Percentiles rank a stretch among this genome's conserved stretches.
Evolutionary conservation across 768 basidiomycete genomes (phyloP).

Genomic region (Lyophyllum shimeji): DNA sequence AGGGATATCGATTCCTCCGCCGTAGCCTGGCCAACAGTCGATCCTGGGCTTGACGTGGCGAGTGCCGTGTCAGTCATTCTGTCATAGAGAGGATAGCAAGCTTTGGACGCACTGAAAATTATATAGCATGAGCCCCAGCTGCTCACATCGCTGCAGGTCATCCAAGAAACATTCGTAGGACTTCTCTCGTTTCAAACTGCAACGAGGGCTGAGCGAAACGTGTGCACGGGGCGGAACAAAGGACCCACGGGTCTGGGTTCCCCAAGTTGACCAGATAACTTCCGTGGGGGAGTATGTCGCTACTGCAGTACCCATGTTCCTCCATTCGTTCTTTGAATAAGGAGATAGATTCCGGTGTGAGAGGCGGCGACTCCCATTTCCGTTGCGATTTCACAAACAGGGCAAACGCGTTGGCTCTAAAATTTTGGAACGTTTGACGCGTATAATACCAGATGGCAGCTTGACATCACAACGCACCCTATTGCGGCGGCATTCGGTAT

Average conservation of each 20-base stretch:
- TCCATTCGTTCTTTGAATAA: constrained; percentile 62
- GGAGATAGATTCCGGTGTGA: constrained; percentile 50
- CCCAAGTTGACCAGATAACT: constrained; percentile 86
- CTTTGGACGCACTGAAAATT: constrained; percentile 76
- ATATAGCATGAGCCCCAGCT: constrained; percentile 69
- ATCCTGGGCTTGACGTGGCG: constrained; percentile 62
- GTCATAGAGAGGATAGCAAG: background rate
- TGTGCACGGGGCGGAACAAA: background rate
- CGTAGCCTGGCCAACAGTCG: constrained; percentile 71
- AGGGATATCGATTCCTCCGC: constrained; percentile 57
- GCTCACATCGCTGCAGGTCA: constrained; percentile 76
- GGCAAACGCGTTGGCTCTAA: constrained; percentile 79
- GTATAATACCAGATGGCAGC: background rate
- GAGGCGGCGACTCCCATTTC: constrained; percentile 70
- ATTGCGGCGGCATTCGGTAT: constrained; percentile 68
- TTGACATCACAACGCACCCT: constrained; percentile 41
- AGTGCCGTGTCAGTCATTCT: background rate
- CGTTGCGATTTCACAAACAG: constrained; percentile 84
- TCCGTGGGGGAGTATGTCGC: constrained; percentile 78
- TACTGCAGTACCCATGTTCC: constrained; percentile 57
- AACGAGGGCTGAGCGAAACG: background rate
- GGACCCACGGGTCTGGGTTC: constrained; percentile 68
- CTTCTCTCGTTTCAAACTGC: constrained; percentile 64
- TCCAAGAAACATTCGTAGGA: constrained; percentile 82
- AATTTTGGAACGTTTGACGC: background rate